Conservation (phyloP, 441 rosid genomes). For the Cnidoscolus chayamansa region DNA sequence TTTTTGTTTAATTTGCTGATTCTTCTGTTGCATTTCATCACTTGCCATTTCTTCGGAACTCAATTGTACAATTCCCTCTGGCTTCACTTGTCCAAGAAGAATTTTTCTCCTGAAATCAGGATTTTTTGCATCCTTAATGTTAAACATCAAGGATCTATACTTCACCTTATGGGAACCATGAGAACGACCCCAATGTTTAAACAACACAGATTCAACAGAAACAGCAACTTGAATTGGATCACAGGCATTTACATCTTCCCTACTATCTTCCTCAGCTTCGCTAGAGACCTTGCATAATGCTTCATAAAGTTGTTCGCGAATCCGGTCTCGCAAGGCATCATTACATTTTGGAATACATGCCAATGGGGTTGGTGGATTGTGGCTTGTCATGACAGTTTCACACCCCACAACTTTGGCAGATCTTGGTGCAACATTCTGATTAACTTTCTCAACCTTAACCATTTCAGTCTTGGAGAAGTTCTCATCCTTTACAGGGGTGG, state of each 20-base stretch:
- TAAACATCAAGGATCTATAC: constrained; percentile 18
- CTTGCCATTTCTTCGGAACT: constrained; percentile 42
- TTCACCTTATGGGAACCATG: constrained; percentile 8
- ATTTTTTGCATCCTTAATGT: constrained; percentile 20
- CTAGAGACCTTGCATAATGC: constrained; percentile 31
- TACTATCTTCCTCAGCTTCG: constrained; percentile 28
- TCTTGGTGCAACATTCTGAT: background rate
- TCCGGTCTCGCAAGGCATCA: constrained; percentile 29
- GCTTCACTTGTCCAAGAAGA: constrained; percentile 29
- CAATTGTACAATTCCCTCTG: constrained; percentile 32
- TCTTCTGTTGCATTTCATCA: constrained; percentile 29
- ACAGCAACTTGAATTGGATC: constrained; percentile 16
- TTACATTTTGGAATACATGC: constrained; percentile 25
- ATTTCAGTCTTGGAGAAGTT: too few relatives aligned
- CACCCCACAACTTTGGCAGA: constrained; percentile 7
- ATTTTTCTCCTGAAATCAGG: constrained; percentile 35
- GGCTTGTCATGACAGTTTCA: background rate
- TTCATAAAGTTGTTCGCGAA: constrained; percentile 33
- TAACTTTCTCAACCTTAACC: constrained; percentile 6
- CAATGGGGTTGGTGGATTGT: background rate
- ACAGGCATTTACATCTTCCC: constrained; percentile 25
- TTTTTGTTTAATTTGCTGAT: constrained; percentile 26
- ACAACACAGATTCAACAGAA: constrained; percentile 15
- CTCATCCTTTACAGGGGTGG: background rate
- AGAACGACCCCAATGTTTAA: constrained; percentile 12